phyloP scores from a whole-genome alignment of 306 rosid genomes.

The Albizia julibrissin region DNA sequence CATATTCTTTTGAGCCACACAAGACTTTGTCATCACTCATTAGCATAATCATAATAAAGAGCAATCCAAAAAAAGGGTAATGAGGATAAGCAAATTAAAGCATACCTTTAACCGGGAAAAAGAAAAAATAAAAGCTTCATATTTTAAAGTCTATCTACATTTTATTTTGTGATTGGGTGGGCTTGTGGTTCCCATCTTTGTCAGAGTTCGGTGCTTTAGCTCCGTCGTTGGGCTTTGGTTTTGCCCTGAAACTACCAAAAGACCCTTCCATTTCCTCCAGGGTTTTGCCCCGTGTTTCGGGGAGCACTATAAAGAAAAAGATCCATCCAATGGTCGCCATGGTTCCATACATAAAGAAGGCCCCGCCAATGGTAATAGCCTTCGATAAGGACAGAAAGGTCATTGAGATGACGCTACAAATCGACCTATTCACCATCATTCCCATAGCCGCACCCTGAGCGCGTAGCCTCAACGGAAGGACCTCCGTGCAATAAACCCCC shows the following conservation, averaged over 20 bases:
- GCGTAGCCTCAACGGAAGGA: constrained; percentile 72
- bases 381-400: constrained; percentile 62
- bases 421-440: constrained; percentile 53
- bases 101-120: background rate
- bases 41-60: background rate
- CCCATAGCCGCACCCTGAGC: constrained; percentile 78
- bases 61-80: too few relatives aligned
- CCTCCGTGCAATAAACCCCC: constrained; percentile 76
- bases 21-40: background rate
- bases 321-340: constrained; percentile 50
- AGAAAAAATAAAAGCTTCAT: background rate
- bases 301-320: constrained; percentile 62
- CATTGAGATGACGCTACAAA: constrained; percentile 67
- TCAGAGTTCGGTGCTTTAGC: background rate
- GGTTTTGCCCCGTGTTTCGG: constrained; percentile 75
- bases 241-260: constrained; percentile 58
- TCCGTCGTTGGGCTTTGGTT: background rate
- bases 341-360: constrained; percentile 60
- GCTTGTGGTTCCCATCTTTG: background rate
- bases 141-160: background rate
- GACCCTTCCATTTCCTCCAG: constrained; percentile 77
- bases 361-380: constrained; percentile 65
- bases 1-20: background rate
- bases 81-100: background rate
- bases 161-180: constrained; percentile 40